These are phyloP conservation scores for Xylariaceae sp. DNA, from an alignment of 2,329 filamentous ascomycete genomes.

Conservation along the genomic window DNA sequence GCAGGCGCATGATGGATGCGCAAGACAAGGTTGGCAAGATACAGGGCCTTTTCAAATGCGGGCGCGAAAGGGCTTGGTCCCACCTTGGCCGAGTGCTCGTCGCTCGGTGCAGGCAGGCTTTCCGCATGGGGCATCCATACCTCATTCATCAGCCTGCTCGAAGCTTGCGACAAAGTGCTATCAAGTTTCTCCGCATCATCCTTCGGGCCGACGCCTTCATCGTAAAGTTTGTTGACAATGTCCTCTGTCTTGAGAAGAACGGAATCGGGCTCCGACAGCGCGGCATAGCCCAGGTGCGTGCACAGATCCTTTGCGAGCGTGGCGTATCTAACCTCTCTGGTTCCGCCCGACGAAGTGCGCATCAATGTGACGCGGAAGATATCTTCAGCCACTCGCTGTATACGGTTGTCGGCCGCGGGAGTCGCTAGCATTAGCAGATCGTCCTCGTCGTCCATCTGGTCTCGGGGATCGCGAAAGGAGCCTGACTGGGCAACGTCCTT, in stretches of 20 bases:
- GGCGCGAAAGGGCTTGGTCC: constrained; percentile 58
- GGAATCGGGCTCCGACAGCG: constrained; percentile 62
- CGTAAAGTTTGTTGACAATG: constrained; percentile 60
- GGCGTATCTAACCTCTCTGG: constrained; percentile 59
- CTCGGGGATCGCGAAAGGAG: constrained; percentile 21
- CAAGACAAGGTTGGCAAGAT: constrained; percentile 71
- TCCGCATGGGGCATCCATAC: constrained; percentile 53
- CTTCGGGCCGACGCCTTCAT: constrained; percentile 51
- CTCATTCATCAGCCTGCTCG: constrained; percentile 42
- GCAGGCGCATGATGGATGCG: constrained; percentile 66
- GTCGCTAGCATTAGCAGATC: constrained; percentile 52
- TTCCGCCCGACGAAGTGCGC: constrained; percentile 35
- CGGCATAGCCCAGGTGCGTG: constrained; percentile 50
- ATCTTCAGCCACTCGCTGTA: constrained; percentile 50
- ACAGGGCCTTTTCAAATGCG: constrained; percentile 69
- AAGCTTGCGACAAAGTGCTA: constrained; percentile 48
- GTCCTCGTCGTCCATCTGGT: constrained; percentile 33
- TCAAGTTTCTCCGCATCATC: constrained; percentile 54
- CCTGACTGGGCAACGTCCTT: constrained; percentile 28
- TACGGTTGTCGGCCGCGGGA: constrained; percentile 48
- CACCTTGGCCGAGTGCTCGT: constrained; percentile 55
- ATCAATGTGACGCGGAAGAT: constrained; percentile 49
- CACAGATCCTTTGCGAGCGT: constrained; percentile 68
- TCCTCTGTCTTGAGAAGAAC: constrained; percentile 73
- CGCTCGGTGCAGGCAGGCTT: constrained; percentile 42